Evolutionary conservation across 352 stramenopile genomes (phyloP).

Genomic region (Globisporangium takayamanum): DNA sequence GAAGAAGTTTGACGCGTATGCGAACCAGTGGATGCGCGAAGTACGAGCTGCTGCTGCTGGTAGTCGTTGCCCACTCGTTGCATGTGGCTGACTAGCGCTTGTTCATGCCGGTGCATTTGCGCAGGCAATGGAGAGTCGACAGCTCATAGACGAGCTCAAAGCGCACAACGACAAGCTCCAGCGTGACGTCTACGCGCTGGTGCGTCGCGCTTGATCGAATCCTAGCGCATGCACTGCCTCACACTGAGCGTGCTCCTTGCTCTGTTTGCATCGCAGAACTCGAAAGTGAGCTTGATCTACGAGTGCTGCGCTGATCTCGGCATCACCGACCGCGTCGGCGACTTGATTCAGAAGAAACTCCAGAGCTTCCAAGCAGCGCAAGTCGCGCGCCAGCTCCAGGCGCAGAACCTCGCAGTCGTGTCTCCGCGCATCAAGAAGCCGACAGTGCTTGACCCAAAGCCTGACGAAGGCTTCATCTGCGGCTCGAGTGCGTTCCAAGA

Average conservation of each 20-base stretch:
- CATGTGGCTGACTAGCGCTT: background rate
- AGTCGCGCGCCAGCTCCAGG: slow-evolving; percentile 24
- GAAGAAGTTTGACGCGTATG: slow-evolving; percentile 41
- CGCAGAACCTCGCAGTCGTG: slow-evolving; percentile 9
- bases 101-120: background rate
- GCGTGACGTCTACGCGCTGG: slow-evolving; percentile 45
- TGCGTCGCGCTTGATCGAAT: slow-evolving; percentile 4
- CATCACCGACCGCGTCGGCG: slow-evolving; percentile 40
- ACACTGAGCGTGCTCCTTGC: background rate
- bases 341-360: slow-evolving; percentile 64
- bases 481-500: slow-evolving; percentile 50
- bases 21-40: slow-evolving; percentile 67
- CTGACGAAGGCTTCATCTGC: slow-evolving; percentile 53
- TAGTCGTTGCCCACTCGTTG: background rate
- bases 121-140: slow-evolving; percentile 44
- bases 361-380: slow-evolving; percentile 38
- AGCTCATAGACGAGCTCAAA: slow-evolving; percentile 46
- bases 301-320: slow-evolving; percentile 51
- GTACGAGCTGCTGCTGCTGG: slow-evolving; percentile 12
- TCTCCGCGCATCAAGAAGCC: slow-evolving; percentile 26
- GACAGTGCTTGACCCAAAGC: slow-evolving; percentile 7
- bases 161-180: slow-evolving; percentile 54
- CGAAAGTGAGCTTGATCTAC: slow-evolving; percentile 51
- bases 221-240: background rate
- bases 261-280: slow-evolving; percentile 28